Conservation (phyloP, 768 basidiomycete species). For the Hortiboletus campestris region DNA sequence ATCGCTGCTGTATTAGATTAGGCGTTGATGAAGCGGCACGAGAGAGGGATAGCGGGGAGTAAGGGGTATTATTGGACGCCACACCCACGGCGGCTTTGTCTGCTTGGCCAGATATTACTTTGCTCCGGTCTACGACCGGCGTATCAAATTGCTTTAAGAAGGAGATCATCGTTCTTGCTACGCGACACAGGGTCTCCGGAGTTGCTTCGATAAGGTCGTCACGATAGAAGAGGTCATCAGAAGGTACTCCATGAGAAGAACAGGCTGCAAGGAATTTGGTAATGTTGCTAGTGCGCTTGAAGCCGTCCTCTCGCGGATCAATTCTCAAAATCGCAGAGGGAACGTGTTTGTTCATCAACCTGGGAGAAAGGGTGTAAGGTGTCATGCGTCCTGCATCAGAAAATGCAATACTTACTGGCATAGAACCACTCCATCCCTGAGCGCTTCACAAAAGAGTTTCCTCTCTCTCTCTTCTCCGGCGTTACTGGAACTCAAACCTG, state of each 20-base stretch:
- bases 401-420: constrained; percentile 70
- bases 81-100: constrained; percentile 26
- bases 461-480: constrained; percentile 76
- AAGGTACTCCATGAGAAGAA: constrained; percentile 59
- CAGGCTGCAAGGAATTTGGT: constrained; percentile 78
- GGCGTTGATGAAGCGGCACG: constrained; percentile 61
- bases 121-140: constrained; percentile 45
- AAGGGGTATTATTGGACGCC: constrained; percentile 38
- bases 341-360: constrained; percentile 77
- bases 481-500: constrained; percentile 36
- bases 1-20: constrained; percentile 44
- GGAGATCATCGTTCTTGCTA: constrained; percentile 71
- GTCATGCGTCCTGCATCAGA: constrained; percentile 5
- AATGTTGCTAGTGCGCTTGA: constrained; percentile 65
- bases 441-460: constrained; percentile 66
- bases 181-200: constrained; percentile 62
- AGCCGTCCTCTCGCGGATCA: constrained; percentile 65
- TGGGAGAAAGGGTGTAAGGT: constrained; percentile 27
- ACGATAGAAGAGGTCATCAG: constrained; percentile 62
- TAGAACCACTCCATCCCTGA: constrained; percentile 82
- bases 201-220: constrained; percentile 67
- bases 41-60: constrained; percentile 30
- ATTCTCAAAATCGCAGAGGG: constrained; percentile 58
- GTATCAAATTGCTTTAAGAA: constrained; percentile 62
- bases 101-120: constrained; percentile 43